phyloP scores from a whole-genome alignment of 2,329 filamentous ascomycete species.

The Daldinia sp. region DNA sequence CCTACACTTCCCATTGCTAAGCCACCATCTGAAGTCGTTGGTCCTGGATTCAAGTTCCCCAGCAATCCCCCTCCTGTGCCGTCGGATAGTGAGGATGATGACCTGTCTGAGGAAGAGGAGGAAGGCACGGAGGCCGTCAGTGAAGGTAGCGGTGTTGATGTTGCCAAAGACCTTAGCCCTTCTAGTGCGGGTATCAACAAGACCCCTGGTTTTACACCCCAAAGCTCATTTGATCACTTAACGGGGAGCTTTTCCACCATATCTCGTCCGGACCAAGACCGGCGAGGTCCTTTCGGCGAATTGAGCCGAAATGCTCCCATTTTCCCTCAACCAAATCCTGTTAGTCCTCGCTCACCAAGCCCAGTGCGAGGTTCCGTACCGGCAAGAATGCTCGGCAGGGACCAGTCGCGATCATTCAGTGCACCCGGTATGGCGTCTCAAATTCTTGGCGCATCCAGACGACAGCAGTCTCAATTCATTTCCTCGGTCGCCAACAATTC shows the following conservation, averaged over 20 bases:
- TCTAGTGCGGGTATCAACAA: constrained; percentile 58
- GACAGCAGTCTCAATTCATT: constrained; percentile 54
- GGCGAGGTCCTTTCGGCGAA: constrained; percentile 66
- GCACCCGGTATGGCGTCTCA: constrained; percentile 70
- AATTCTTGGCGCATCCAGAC: constrained; percentile 58
- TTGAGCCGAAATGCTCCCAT: constrained; percentile 62
- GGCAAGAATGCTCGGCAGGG: constrained; percentile 61
- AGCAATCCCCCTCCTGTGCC: constrained; percentile 47
- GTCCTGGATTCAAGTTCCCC: constrained; percentile 51
- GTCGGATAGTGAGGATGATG: constrained; percentile 57
- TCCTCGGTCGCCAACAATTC: constrained; percentile 58
- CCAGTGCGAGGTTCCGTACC: constrained; percentile 72
- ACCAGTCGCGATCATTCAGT: constrained; percentile 69
- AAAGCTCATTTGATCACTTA: constrained; percentile 68
- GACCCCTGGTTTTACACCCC: constrained; percentile 66
- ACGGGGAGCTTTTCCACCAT: constrained; percentile 62
- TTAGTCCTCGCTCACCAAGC: constrained; percentile 79
- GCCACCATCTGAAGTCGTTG: constrained; percentile 37
- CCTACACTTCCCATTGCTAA: constrained; percentile 46
- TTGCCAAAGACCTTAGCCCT: constrained; percentile 72
- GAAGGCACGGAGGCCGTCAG: constrained; percentile 60
- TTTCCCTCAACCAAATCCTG: constrained; percentile 65
- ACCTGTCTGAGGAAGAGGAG: constrained; percentile 60
- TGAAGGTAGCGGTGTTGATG: constrained; percentile 73
- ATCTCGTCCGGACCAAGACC: constrained; percentile 60